Conservation (phyloP, 192 early-diverging fungal species). For the Phlyctochytrium planicorne region DNA sequence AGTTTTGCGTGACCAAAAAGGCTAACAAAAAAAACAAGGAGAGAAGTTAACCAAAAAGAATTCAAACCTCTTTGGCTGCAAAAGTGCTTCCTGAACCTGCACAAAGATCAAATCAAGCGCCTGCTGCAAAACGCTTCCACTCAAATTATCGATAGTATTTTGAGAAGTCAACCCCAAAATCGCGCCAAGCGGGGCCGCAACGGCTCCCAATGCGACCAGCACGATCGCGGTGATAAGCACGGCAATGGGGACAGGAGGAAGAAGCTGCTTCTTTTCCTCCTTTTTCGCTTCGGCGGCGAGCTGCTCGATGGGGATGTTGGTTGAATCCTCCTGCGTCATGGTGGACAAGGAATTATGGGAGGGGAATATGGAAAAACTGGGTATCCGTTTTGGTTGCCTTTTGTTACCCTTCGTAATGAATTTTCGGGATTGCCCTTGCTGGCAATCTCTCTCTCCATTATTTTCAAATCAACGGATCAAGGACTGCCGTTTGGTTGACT, state of each 20-base stretch:
- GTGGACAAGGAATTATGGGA: too few relatives aligned
- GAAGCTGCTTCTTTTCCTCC: neutral
- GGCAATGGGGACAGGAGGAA: conserved; percentile 3
- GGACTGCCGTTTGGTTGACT: too few relatives aligned
- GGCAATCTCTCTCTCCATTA: too few relatives aligned
- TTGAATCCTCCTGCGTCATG: too few relatives aligned
- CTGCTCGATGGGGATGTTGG: conserved; percentile 4
- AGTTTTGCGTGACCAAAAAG: too few relatives aligned
- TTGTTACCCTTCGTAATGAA: too few relatives aligned
- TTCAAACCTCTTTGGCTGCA: neutral
- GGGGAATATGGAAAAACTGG: too few relatives aligned
- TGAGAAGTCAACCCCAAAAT: neutral
- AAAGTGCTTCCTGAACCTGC: neutral
- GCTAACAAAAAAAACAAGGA: too few relatives aligned
- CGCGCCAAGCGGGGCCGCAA: neutral
- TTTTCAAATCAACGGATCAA: too few relatives aligned
- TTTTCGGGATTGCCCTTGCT: too few relatives aligned
- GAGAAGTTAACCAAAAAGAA: neutral
- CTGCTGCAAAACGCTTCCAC: neutral
- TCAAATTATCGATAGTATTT: neutral
- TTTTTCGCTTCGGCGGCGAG: neutral
- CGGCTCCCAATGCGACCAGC: conserved; percentile 4
- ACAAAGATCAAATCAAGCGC: neutral
- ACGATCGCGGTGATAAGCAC: neutral
- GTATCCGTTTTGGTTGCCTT: too few relatives aligned